These are phyloP conservation scores for Melampsora americana DNA, from an alignment of 1,284 basidiomycete genomes.

Conservation along the genomic window DNA sequence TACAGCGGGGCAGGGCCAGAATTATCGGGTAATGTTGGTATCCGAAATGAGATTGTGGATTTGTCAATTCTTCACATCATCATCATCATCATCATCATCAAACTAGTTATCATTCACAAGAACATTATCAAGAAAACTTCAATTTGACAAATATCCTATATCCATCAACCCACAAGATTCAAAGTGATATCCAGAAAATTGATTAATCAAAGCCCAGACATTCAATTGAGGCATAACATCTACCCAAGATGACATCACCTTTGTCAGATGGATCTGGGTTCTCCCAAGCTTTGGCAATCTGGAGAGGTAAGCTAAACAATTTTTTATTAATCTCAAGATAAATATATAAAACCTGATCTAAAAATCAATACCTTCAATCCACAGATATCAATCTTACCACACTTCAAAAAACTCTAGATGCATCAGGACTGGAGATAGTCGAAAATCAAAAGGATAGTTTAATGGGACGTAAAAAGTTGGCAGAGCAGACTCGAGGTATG, in stretches of 20 bases:
- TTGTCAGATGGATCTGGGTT: slow-evolving; percentile 36
- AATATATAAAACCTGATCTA: not conserved
- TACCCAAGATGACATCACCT: slow-evolving; percentile 17
- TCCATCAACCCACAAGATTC: too few species aligned
- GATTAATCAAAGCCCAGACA: too few species aligned
- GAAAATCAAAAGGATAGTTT: slow-evolving; percentile 96
- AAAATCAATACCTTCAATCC: not conserved
- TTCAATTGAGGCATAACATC: not conserved
- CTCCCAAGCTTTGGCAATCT: slow-evolving; percentile 32
- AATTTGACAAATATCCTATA: too few species aligned
- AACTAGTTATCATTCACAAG: too few species aligned
- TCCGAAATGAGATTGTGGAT: too few species aligned
- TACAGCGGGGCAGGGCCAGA: too few species aligned
- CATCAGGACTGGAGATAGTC: slow-evolving; percentile 86
- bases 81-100: too few species aligned
- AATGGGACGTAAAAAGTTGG: slow-evolving; percentile 82
- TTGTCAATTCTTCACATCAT: too few species aligned
- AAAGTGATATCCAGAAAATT: too few species aligned
- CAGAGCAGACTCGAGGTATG: slow-evolving; percentile 86
- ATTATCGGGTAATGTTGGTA: too few species aligned
- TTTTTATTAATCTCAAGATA: not conserved
- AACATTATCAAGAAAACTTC: too few species aligned
- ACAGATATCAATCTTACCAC: slow-evolving; percentile 83
- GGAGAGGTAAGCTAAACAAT: slow-evolving; percentile 23
- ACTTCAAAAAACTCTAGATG: slow-evolving; percentile 85